These are phyloP conservation scores for Monilinia polystroma DNA, from an alignment of 2,329 filamentous ascomycete species.

Conservation along the genomic window DNA sequence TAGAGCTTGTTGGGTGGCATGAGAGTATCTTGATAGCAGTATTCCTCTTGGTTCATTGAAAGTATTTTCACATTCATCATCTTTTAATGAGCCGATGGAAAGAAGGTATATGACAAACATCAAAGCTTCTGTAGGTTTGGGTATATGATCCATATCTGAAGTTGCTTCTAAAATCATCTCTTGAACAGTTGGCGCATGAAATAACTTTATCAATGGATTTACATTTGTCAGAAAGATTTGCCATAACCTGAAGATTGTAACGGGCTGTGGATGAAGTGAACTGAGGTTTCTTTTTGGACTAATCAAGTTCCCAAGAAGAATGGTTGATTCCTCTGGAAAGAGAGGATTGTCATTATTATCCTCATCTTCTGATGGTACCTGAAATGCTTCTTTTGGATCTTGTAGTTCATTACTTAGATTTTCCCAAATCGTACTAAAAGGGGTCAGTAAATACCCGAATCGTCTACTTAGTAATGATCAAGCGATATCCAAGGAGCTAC, in stretches of 20 bases:
- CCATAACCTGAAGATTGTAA: constrained; percentile 65
- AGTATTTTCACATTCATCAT: constrained; percentile 52
- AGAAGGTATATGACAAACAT: constrained; percentile 67
- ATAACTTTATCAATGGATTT: constrained; percentile 67
- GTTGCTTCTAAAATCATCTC: constrained; percentile 60
- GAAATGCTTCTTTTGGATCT: constrained; percentile 39
- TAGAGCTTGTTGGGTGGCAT: constrained; percentile 63
- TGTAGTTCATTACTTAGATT: constrained; percentile 37
- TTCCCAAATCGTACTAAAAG: constrained; percentile 37
- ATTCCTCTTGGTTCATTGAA: constrained; percentile 54
- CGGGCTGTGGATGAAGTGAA: constrained; percentile 54
- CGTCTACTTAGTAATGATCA: too few relatives aligned
- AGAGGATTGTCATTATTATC: constrained; percentile 36
- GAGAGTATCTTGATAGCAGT: constrained; percentile 55
- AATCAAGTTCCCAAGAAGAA: constrained; percentile 52
- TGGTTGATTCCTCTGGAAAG: constrained; percentile 36
- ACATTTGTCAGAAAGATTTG: constrained; percentile 69
- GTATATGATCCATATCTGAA: constrained; percentile 47
- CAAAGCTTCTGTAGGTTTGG: constrained; percentile 60
- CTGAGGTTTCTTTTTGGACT: constrained; percentile 44
- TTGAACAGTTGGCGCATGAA: constrained; percentile 66
- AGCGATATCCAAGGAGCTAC: too few relatives aligned
- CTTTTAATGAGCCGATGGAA: constrained; percentile 58
- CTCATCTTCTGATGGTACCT: constrained; percentile 37
- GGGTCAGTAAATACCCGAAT: not conserved